A percentile compares a stretch with the other conserved stretches of the same genome.
These are phyloP conservation scores for Penicillium coprophilum DNA, from an alignment of 495 filamentous ascomycete genomes.

Conservation along the genomic window DNA sequence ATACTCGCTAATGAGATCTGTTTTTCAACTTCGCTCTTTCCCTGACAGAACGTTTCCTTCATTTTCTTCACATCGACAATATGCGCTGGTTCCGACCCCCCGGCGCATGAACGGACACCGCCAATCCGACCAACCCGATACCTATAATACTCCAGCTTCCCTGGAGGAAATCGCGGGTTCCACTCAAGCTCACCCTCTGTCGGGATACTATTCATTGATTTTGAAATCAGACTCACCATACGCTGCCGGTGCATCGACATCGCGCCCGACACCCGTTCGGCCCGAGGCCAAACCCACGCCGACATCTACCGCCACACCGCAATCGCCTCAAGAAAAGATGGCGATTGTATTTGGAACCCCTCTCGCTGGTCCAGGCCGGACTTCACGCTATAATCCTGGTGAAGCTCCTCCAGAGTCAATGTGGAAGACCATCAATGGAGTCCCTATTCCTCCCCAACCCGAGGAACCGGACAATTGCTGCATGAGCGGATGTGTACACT, in stretches of 20 bases:
- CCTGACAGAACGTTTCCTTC: neutral
- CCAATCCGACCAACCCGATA: slow-evolving; percentile 12
- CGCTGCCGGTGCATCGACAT: slow-evolving; percentile 23
- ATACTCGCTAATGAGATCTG: slow-evolving; percentile 21
- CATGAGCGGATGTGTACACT: slow-evolving; percentile 97
- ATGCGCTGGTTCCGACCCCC: slow-evolving; percentile 22
- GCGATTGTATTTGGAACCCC: slow-evolving; percentile 75
- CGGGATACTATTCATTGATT: slow-evolving; percentile 44
- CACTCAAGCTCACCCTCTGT: slow-evolving; percentile 42
- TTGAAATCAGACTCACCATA: slow-evolving; percentile 34
- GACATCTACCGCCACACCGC: slow-evolving; percentile 21
- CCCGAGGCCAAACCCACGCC: slow-evolving; percentile 30
- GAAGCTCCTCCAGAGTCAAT: slow-evolving; percentile 40
- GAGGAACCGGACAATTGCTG: slow-evolving; percentile 97
- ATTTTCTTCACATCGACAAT: slow-evolving; percentile 15
- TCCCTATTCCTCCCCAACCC: slow-evolving; percentile 78
- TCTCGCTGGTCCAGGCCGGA: slow-evolving; percentile 67
- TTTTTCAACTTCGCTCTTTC: neutral
- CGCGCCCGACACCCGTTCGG: slow-evolving; percentile 21
- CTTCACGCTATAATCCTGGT: slow-evolving; percentile 56
- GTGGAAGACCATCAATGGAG: slow-evolving; percentile 68
- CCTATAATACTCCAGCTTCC: slow-evolving; percentile 15
- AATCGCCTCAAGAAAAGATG: slow-evolving; percentile 54
- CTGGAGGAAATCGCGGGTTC: slow-evolving; percentile 11
- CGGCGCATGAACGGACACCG: slow-evolving; percentile 26